Base-by-base conservation (phyloP, 495 filamentous ascomycete genomes). In the Tirmania nivea region DNA sequence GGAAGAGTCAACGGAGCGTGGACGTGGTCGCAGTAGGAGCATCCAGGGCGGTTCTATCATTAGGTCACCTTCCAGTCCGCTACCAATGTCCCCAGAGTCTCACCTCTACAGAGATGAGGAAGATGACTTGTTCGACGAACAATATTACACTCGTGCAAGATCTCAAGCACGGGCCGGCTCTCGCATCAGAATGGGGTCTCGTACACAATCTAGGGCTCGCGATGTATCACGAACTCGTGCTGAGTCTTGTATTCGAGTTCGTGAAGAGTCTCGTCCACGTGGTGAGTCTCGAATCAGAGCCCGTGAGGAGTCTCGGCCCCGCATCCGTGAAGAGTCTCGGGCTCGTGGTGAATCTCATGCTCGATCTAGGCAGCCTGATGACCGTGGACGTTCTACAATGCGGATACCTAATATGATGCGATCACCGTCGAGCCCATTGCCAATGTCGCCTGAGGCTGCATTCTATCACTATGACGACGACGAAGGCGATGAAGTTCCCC, bases 391-490 rank as follows among this genome's bases (percentile, higher is more conserved):
- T 19, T 34, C 19, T 5, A 7, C 34, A 10, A 34, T 45, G 7
- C 14, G 53, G n/a, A 37, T 10, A 48, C 52, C 55, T 52, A 58
- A 60, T 20, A 51, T 52, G 16, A 68, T 71, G 42, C 69, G 81
- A 48, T 94, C 86, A 4, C 85, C 86, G n/a, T 84, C 86, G 0
- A 86, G 82, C 3, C 84, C 86, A 14, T 64, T 84, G 34, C 83
- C 84, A 20, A 79, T 84, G 67, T 68, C 68, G 56, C 60, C 68
- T 42, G 69, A 72, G 49, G 68, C 65, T 31, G 62, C 68, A 31
- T 60, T 62, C 49, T 67, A 69, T 48, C 62, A 61, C 21, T 59
- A 53, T 11, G 63, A 68, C 36, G 65, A 57, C 35, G 55, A 25
- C 10, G 49, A 31, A 34, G 34, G 36, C 10, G 59, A 55, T 48